Evolutionary conservation across 23 red algal species (phyloP).

Genomic region (Gracilaria gracilis): DNA sequence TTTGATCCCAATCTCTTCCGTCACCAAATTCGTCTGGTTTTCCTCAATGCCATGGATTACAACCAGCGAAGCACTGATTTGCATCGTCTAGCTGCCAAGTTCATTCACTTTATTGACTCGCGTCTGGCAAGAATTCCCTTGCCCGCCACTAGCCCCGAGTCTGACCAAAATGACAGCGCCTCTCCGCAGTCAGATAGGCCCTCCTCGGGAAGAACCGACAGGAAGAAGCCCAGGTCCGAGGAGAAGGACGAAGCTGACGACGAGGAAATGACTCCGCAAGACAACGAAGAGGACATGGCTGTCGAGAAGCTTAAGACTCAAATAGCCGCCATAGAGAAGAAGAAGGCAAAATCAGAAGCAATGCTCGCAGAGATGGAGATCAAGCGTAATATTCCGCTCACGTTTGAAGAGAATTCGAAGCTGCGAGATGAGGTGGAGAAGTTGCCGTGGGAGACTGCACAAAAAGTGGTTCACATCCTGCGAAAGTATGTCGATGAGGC

Average conservation of each 20-base stretch:
- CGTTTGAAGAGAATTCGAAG: conserved; percentile 51
- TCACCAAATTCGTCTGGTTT: conserved; percentile 84
- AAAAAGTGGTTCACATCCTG: conserved; percentile 66
- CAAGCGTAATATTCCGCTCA: conserved; percentile 42
- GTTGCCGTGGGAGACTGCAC: conserved; percentile 44
- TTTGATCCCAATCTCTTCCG: conserved; percentile 78
- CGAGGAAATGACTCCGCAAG: conserved; percentile 38
- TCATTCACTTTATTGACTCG: conserved; percentile 52
- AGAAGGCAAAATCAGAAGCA: conserved; percentile 18
- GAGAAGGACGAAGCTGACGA: conserved; percentile 8
- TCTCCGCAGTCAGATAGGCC: conserved; percentile 3
- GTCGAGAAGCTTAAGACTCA: conserved; percentile 11
- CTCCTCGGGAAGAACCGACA: background rate
- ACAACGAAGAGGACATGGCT: conserved; percentile 5
- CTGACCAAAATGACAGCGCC: background rate
- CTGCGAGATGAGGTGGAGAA: conserved; percentile 67
- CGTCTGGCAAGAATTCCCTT: conserved; percentile 34
- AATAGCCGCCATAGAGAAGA: conserved; percentile 40
- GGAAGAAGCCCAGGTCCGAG: background rate
- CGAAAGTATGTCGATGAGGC: conserved; percentile 68
- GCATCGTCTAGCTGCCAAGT: conserved; percentile 41
- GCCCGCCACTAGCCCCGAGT: background rate
- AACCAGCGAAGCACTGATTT: conserved; percentile 71
- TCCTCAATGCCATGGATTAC: conserved; percentile 92
- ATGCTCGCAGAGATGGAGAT: conserved; percentile 44